These are phyloP conservation scores for Articulospora tetracladia DNA, from an alignment of 495 filamentous ascomycete species.

Conservation along the genomic window DNA sequence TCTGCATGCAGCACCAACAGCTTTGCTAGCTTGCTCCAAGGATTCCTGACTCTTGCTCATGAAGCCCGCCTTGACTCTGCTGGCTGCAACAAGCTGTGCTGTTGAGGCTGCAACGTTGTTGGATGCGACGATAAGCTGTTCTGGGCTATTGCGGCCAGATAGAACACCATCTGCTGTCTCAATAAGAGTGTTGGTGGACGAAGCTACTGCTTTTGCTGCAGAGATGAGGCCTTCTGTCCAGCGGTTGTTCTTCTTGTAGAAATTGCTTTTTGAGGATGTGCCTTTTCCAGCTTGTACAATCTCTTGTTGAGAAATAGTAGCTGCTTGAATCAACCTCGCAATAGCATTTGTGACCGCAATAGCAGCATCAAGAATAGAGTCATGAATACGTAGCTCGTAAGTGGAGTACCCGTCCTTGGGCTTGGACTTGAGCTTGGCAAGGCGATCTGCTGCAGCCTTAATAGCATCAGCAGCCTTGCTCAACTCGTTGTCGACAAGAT, in stretches of 20 bases:
- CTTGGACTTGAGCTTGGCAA: slow-evolving; percentile 90
- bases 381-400: slow-evolving; percentile 92
- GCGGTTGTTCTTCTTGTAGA: slow-evolving; percentile 98
- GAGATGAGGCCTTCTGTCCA: slow-evolving; percentile 98
- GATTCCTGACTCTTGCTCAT: slow-evolving; percentile 94
- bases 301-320: slow-evolving; percentile 90
- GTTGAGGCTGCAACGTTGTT: slow-evolving; percentile 96
- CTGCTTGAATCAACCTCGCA: slow-evolving; percentile 91
- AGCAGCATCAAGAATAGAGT: slow-evolving; percentile 89
- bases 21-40: slow-evolving; percentile 87
- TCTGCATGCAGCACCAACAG: slow-evolving; percentile 84
- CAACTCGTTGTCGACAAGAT: slow-evolving; percentile 88
- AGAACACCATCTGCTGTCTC: slow-evolving; percentile 97
- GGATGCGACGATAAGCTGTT: slow-evolving; percentile 95
- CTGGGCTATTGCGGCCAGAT: slow-evolving; percentile 82
- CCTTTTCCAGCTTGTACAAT: slow-evolving; percentile 96
- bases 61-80: slow-evolving; percentile 94
- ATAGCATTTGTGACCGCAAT: slow-evolving; percentile 97
- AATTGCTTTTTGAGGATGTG: slow-evolving; percentile 82
- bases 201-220: slow-evolving; percentile 91
- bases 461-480: slow-evolving; percentile 94
- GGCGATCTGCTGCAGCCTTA: slow-evolving; percentile 80
- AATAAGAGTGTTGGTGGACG: slow-evolving; percentile 89
- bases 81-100: slow-evolving; percentile 92
- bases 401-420: slow-evolving; percentile 92